Evolutionary conservation across 176 grass and related monocot genomes (phyloP).

Genomic region (Melocanna baccifera): DNA sequence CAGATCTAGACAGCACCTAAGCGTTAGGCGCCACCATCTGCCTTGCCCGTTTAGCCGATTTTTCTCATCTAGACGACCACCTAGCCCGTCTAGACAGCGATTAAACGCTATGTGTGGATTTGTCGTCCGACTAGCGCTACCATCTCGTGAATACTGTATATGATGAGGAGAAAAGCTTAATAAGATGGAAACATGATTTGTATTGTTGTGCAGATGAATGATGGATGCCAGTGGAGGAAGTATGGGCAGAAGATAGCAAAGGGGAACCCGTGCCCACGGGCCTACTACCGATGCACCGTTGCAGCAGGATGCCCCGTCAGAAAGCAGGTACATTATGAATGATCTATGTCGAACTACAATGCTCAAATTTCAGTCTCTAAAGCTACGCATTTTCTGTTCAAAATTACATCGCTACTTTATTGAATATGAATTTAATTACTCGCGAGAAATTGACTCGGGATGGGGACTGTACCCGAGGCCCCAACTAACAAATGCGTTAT

Average conservation of each 20-base stretch:
- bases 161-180: neutral
- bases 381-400: neutral
- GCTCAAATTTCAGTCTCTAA: neutral
- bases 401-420: neutral
- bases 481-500: neutral
- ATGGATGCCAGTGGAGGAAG: slow-evolving; percentile 92
- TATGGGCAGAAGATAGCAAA: slow-evolving; percentile 88
- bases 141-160: no score
- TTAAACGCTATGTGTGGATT: no score
- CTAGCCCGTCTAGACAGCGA: rapidly evolving
- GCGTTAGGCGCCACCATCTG: rapidly evolving
- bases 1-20: no score
- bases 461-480: neutral
- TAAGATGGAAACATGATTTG: neutral
- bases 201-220: slow-evolving; percentile 60
- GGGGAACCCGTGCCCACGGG: slow-evolving; percentile 79
- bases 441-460: neutral
- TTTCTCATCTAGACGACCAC: rapidly evolving
- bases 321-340: slow-evolving; percentile 59
- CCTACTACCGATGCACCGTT: slow-evolving; percentile 88
- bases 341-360: neutral
- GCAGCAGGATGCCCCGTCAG: slow-evolving; percentile 68
- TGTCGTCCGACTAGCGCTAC: no score
- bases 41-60: no score
- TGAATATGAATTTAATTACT: neutral